phyloP scores from a whole-genome alignment of 2,329 filamentous ascomycete species.

The Metarhizium sp. region DNA sequence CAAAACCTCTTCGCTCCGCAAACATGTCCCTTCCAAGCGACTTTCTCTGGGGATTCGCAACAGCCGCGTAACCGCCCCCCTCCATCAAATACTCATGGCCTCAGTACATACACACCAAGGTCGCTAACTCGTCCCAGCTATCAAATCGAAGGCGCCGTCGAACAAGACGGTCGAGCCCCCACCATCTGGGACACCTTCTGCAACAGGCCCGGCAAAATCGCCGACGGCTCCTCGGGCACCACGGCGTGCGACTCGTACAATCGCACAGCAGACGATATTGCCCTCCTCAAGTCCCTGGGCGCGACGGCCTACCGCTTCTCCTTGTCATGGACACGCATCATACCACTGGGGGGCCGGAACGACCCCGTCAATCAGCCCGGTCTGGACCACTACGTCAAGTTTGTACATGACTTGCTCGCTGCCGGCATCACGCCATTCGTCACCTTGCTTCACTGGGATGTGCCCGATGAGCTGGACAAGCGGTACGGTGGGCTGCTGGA shows the following conservation, averaged over 20 bases:
- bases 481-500: constrained; percentile 76
- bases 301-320: constrained; percentile 76
- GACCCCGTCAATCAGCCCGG: constrained; percentile 75
- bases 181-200: constrained; percentile 92
- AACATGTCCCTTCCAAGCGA: constrained; percentile 54
- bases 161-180: constrained; percentile 68
- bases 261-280: constrained; percentile 67
- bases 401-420: constrained; percentile 67
- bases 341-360: constrained; percentile 73
- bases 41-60: constrained; percentile 75
- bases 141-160: constrained; percentile 71
- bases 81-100: neutral
- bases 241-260: constrained; percentile 84
- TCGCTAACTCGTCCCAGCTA: constrained; percentile 47
- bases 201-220: constrained; percentile 71
- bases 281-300: constrained; percentile 63
- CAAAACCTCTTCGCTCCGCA: constrained; percentile 2
- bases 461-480: constrained; percentile 68
- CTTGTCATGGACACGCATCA: constrained; percentile 75
- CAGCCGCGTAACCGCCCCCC: constrained; percentile 50
- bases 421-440: constrained; percentile 73
- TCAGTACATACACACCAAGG: neutral
- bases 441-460: constrained; percentile 83
- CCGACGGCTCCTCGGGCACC: constrained; percentile 63
- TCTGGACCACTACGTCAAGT: constrained; percentile 66